Percentiles rank a stretch among this genome's conserved stretches.
Evolutionary conservation across 345 rosid genomes (phyloP).

Genomic region (Clausena lansium): DNA sequence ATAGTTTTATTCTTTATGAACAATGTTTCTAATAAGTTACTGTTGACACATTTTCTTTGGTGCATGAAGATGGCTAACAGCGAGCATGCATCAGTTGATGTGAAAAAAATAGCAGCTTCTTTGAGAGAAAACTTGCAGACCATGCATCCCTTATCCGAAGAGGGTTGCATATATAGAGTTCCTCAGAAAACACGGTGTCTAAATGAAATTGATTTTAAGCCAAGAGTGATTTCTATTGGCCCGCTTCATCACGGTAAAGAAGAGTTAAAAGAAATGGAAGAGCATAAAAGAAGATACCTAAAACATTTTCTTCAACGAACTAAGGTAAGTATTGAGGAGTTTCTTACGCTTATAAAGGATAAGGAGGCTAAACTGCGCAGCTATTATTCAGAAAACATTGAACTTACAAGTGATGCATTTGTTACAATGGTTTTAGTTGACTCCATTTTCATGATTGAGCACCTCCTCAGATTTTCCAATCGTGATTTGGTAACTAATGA

Average conservation of each 20-base stretch:
- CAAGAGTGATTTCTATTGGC: constrained; percentile 13
- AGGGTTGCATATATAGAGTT: constrained; percentile 16
- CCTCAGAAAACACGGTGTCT: neutral
- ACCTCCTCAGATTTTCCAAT: neutral
- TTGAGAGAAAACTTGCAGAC: neutral
- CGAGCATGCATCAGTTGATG: neutral
- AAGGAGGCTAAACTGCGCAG: neutral
- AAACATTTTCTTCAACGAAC: constrained; percentile 3
- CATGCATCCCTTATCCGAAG: neutral
- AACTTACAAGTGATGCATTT: neutral
- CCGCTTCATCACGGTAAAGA: constrained; percentile 10
- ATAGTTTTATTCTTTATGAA: too few species aligned
- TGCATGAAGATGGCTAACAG: neutral
- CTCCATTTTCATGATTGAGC: constrained; percentile 20
- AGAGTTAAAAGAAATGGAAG: constrained; percentile 18
- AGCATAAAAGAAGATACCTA: constrained; percentile 14
- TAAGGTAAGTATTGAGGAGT: neutral
- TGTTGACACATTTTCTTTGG: too few species aligned
- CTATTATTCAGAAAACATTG: constrained; percentile 3
- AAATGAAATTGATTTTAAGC: neutral
- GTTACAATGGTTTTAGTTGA: constrained; percentile 23
- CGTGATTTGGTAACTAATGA: neutral
- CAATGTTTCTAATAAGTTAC: too few species aligned
- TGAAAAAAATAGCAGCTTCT: neutral
- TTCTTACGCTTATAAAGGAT: neutral